These are phyloP conservation scores for Alnus glutinosa DNA, from an alignment of 306 rosid species.

Conservation along the genomic window DNA sequence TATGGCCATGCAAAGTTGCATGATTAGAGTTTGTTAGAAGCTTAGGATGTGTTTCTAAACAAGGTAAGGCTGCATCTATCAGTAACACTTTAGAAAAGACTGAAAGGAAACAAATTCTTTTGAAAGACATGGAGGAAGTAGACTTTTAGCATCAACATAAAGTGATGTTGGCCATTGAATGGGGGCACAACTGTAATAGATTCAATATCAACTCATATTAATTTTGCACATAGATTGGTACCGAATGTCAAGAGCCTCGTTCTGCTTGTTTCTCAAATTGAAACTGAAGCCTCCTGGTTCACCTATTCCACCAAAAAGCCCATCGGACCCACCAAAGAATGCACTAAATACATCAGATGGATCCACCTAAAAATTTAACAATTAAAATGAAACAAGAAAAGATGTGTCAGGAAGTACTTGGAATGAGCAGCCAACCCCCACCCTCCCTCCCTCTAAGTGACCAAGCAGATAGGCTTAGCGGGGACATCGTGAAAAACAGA, in stretches of 20 bases:
- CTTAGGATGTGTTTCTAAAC: not conserved
- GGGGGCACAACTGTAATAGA: not conserved
- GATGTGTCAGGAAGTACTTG: conserved; percentile 25
- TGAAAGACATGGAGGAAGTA: not conserved
- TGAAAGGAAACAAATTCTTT: not conserved
- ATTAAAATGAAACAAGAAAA: not conserved
- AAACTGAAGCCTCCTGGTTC: conserved; percentile 66
- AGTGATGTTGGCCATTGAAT: not conserved
- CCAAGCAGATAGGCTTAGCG: conserved; percentile 12
- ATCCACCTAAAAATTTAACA: conserved; percentile 58
- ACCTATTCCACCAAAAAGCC: conserved; percentile 61
- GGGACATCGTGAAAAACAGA: conserved; percentile 18
- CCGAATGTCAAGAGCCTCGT: conserved; percentile 65
- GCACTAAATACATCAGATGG: conserved; percentile 70
- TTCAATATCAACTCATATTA: not conserved
- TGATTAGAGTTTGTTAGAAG: not conserved
- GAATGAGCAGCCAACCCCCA: conserved; percentile 1
- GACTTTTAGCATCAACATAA: not conserved
- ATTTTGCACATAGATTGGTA: conserved; percentile 31
- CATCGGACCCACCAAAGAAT: conserved; percentile 76
- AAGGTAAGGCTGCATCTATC: not conserved
- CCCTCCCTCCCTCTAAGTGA: not conserved
- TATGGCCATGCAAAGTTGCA: not conserved
- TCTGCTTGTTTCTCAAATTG: conserved; percentile 52
- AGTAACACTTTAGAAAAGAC: not conserved